phyloP scores from a whole-genome alignment of 1,139 yeast species.

The Sugiyamaella castrensis region DNA sequence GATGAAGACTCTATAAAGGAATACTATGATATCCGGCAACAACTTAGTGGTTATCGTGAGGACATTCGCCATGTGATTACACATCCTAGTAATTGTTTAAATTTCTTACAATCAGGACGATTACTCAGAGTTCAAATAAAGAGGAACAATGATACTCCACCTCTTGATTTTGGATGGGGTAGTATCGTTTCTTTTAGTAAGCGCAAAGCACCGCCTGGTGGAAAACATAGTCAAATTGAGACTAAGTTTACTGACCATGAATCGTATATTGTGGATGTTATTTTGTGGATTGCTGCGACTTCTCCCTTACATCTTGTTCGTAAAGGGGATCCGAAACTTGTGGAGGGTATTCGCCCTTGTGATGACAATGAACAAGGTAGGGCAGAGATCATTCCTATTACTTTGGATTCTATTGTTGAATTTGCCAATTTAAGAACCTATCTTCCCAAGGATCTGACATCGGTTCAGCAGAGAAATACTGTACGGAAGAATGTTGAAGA shows the following conservation, averaged over 20 bases:
- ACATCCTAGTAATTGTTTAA: conserved; percentile 83
- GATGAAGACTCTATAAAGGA: conserved; percentile 74
- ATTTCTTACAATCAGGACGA: conserved; percentile 87
- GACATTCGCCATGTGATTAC: conserved; percentile 84
- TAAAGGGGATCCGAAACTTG: conserved; percentile 60
- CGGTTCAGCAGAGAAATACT: conserved; percentile 66
- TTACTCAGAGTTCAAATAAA: conserved; percentile 63
- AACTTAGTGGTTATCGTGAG: conserved; percentile 63
- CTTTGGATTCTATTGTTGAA: conserved; percentile 68
- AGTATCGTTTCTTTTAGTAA: conserved; percentile 76
- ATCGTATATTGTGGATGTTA: conserved; percentile 80
- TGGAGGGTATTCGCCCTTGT: conserved; percentile 88
- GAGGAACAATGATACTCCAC: conserved; percentile 23
- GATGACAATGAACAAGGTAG: conserved; percentile 63
- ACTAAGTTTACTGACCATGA: conserved; percentile 70
- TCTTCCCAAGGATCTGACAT: conserved; percentile 76
- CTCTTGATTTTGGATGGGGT: conserved; percentile 87
- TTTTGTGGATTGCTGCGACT: conserved; percentile 63
- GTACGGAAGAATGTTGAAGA: conserved; percentile 77
- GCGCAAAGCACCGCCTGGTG: conserved; percentile 40
- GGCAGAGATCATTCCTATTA: conserved; percentile 79
- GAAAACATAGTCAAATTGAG: conserved; percentile 6
- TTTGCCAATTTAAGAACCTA: conserved; percentile 78
- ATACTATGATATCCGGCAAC: conserved; percentile 76
- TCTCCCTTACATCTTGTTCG: conserved; percentile 47